phyloP scores from a whole-genome alignment of 805 yeast genomes.

The Blastobotrys attinorum region DNA sequence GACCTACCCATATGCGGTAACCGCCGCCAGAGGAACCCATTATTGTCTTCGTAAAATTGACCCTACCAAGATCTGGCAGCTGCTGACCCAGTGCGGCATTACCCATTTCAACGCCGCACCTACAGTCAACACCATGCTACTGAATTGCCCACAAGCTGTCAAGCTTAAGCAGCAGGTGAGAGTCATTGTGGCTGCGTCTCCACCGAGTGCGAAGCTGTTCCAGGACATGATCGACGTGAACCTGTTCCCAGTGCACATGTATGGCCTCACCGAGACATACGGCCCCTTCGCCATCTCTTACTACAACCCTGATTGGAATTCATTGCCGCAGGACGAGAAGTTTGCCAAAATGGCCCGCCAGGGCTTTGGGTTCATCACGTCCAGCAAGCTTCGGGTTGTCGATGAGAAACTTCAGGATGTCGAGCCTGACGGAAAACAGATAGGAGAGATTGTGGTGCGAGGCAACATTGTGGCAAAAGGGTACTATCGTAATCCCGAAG shows the following conservation, averaged over 20 bases:
- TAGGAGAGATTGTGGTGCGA: constrained; percentile 29
- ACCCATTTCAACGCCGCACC: constrained; percentile 32
- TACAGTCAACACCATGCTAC: constrained; percentile 30
- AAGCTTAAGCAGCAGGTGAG: constrained; percentile 21
- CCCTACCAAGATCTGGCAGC: constrained; percentile 27
- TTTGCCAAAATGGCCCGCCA: constrained; percentile 27
- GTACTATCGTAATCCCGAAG: constrained; percentile 27
- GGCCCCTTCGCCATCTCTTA: constrained; percentile 30
- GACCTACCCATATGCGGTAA: constrained; percentile 32
- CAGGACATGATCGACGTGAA: constrained; percentile 27
- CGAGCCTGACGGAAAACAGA: constrained; percentile 23
- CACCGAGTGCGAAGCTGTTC: constrained; percentile 30
- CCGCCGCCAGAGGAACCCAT: constrained; percentile 32
- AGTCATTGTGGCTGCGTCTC: constrained; percentile 32
- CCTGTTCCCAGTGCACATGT: constrained; percentile 29
- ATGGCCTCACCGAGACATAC: constrained; percentile 32
- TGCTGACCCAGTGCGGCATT: constrained; percentile 20
- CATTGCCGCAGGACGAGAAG: constrained; percentile 21
- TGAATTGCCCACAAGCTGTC: constrained; percentile 25
- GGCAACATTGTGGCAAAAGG: constrained; percentile 29
- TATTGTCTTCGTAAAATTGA: constrained; percentile 29
- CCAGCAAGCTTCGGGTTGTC: constrained; percentile 24
- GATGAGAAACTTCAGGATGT: constrained; percentile 20
- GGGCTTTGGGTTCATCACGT: constrained; percentile 27
- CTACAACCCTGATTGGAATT: constrained; percentile 26